Conservation (phyloP, 371 early-diverging fungal genomes). For the Mortierella sp. region DNA sequence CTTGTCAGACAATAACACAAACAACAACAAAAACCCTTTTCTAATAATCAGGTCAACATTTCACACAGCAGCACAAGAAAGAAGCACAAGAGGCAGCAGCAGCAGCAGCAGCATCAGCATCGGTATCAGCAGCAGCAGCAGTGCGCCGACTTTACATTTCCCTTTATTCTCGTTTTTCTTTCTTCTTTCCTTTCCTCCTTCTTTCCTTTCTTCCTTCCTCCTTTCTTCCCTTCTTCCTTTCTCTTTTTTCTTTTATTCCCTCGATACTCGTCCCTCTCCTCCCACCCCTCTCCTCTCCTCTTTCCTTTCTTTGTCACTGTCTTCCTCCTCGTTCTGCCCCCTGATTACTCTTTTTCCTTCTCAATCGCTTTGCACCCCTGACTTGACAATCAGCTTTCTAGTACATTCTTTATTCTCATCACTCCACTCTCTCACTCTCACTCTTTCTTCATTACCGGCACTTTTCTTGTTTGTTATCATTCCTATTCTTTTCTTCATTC, state of each 20-base stretch:
- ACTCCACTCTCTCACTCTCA: not conserved
- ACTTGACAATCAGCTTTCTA: not conserved
- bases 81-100: not conserved
- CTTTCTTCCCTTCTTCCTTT: not conserved
- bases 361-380: constrained; percentile 1
- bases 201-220: not conserved
- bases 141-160: constrained; percentile 7
- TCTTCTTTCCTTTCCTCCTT: not conserved
- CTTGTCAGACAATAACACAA: no score
- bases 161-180: not conserved
- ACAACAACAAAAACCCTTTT: not conserved
- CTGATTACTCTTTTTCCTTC: not conserved
- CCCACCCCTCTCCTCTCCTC: not conserved
- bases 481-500: not conserved
- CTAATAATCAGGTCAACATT: not conserved
- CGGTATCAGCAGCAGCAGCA: not conserved
- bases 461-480: not conserved
- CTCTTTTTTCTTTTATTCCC: constrained; percentile 1
- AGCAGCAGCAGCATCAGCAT: not conserved
- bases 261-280: constrained; percentile 7
- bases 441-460: not conserved
- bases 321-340: not conserved
- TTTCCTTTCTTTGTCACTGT: not conserved
- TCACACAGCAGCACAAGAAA: not conserved
- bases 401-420: constrained; percentile 6